These are phyloP conservation scores for Crithidia acanthocephali DNA, from an alignment of 208 protist species.

Conservation along the genomic window DNA sequence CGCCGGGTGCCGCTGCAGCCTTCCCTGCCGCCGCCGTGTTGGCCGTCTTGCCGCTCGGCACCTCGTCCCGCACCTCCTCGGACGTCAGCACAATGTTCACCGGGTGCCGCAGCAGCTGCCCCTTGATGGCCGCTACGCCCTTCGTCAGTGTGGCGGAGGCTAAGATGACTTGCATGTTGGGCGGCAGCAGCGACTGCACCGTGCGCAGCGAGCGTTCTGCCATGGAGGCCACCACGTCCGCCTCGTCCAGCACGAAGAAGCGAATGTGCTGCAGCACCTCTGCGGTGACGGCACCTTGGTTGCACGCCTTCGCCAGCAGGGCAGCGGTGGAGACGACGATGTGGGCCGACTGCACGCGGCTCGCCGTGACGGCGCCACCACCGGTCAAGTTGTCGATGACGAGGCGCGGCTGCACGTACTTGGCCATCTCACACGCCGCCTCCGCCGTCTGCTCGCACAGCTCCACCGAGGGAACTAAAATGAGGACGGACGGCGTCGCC, in stretches of 20 bases:
- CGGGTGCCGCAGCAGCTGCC: conserved; percentile 94
- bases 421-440: conserved; percentile 67
- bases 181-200: conserved; percentile 88
- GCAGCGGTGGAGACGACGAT: conserved; percentile 88
- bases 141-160: conserved; percentile 95
- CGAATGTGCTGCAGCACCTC: conserved; percentile 67
- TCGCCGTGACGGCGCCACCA: conserved; percentile 55
- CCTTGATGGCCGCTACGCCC: conserved; percentile 92
- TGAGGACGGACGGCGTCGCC: conserved; percentile 84
- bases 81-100: conserved; percentile 90
- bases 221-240: conserved; percentile 95
- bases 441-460: conserved; percentile 95
- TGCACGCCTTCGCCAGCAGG: conserved; percentile 74
- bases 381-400: conserved; percentile 84
- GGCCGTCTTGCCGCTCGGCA: conserved; percentile 41
- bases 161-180: conserved; percentile 92
- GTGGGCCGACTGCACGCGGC: conserved; percentile 71
- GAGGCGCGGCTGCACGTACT: conserved; percentile 82
- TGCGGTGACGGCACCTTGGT: conserved; percentile 55
- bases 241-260: conserved; percentile 96
- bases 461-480: conserved; percentile 97
- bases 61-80: conserved; percentile 60
- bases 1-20: neutral
- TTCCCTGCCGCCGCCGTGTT: conserved; percentile 45
- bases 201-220: conserved; percentile 91